These are phyloP conservation scores for Gamsiella multidivaricata DNA, from an alignment of 192 early-diverging fungal species.

Conservation along the genomic window DNA sequence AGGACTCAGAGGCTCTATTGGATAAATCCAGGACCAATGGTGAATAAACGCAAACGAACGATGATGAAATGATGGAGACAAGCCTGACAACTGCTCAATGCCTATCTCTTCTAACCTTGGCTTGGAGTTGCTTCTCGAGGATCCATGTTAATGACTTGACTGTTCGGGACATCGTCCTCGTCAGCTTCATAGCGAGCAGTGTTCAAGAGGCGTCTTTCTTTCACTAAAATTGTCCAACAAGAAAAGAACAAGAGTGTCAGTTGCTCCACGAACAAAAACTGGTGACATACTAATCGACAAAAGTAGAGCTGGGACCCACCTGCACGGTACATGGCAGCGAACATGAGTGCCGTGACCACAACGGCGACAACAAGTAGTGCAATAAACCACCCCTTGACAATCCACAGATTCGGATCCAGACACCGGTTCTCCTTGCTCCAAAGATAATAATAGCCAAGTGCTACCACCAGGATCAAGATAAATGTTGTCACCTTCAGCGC, in stretches of 20 bases:
- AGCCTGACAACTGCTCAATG: no score
- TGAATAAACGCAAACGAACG: no score
- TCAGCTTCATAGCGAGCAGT: no score
- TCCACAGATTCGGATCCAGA: constrained; percentile 9
- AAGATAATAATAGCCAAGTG: constrained; percentile 19
- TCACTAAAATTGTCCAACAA: neutral
- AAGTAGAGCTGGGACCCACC: neutral
- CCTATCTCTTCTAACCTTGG: no score
- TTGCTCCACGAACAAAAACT: no score
- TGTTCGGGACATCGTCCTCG: no score
- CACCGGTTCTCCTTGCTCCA: constrained; percentile 21
- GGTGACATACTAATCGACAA: no score
- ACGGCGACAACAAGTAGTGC: constrained; percentile 3
- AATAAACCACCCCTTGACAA: constrained; percentile 35
- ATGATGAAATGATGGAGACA: no score
- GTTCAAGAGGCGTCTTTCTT: neutral
- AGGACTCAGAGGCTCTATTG: no score
- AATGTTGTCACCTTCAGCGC: constrained; percentile 1
- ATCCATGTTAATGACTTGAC: no score
- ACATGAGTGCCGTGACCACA: neutral
- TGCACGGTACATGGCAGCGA: constrained; percentile 13
- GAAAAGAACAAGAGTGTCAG: neutral
- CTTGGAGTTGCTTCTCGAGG: no score
- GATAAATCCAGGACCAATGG: no score
- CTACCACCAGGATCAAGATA: constrained; percentile 6